Conservation (phyloP, 192 early-diverging fungal genomes). For the Spizellomyces punctatus region DNA sequence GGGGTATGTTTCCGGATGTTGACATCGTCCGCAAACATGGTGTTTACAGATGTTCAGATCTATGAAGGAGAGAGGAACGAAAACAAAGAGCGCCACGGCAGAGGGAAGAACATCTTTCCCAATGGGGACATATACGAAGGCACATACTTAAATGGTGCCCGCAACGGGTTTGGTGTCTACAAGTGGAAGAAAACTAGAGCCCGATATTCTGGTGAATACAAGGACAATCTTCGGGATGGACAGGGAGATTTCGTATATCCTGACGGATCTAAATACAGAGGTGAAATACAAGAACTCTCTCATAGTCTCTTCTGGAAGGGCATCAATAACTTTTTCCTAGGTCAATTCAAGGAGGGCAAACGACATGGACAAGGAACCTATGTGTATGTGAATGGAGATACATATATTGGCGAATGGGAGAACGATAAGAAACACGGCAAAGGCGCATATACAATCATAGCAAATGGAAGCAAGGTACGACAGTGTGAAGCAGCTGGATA, state of each 20-base stretch:
- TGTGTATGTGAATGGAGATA: conserved; percentile 57
- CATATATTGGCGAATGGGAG: conserved; percentile 54
- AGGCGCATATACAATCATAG: conserved; percentile 40
- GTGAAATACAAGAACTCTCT: conserved; percentile 15
- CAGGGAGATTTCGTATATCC: conserved; percentile 59
- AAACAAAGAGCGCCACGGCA: conserved; percentile 53
- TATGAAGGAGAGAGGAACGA: conserved; percentile 63
- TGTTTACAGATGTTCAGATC: conserved; percentile 22
- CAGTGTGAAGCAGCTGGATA: not conserved
- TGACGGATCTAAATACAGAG: conserved; percentile 57
- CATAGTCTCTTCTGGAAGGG: not conserved
- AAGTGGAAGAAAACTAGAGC: conserved; percentile 53
- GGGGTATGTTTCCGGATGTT: conserved; percentile 36
- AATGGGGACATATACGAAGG: conserved; percentile 63
- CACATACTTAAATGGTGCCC: conserved; percentile 42
- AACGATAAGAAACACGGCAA: conserved; percentile 57
- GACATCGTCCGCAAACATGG: not conserved
- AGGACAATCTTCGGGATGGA: conserved; percentile 49
- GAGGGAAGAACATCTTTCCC: conserved; percentile 58
- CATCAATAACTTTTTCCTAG: conserved; percentile 20
- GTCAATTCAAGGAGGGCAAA: conserved; percentile 50
- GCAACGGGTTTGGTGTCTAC: conserved; percentile 53
- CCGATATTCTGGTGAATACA: conserved; percentile 56
- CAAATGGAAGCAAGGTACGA: conserved; percentile 53
- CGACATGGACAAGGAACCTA: conserved; percentile 55